Conservation (phyloP, 208 protist genomes). For the Trypanosoma caninum region DNA sequence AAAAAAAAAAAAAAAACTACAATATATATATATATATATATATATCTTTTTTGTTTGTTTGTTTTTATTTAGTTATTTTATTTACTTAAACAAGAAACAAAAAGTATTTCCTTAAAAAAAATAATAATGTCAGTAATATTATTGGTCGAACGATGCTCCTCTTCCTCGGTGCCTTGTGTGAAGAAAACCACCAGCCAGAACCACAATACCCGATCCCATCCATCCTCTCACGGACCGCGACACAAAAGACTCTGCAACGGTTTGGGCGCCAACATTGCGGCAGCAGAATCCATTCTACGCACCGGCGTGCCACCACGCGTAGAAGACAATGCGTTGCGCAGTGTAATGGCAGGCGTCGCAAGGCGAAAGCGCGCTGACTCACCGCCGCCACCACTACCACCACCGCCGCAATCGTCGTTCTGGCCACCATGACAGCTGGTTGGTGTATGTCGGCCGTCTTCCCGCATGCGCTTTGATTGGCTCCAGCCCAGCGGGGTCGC, state of each 20-base stretch:
- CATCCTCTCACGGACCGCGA: conserved; percentile 13
- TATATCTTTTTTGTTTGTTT: neutral
- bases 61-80: neutral
- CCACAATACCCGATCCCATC: neutral
- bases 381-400: neutral
- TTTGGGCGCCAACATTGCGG: conserved; percentile 22
- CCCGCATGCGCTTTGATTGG: conserved; percentile 35
- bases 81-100: neutral
- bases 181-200: neutral
- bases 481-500: conserved; percentile 49
- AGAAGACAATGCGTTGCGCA: conserved; percentile 17
- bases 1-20: neutral
- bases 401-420: neutral
- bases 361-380: conserved; percentile 35
- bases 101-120: neutral
- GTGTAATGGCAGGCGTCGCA: conserved; percentile 49
- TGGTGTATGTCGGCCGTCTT: conserved; percentile 6
- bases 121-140: conserved; percentile 1
- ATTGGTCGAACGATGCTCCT: neutral
- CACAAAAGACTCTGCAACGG: conserved; percentile 40
- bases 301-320: conserved; percentile 15
- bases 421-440: neutral
- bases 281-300: conserved; percentile 12
- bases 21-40: neutral
- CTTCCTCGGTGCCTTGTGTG: neutral